phyloP scores from a whole-genome alignment of 352 stramenopile genomes.

The Pythium dissotocum region DNA sequence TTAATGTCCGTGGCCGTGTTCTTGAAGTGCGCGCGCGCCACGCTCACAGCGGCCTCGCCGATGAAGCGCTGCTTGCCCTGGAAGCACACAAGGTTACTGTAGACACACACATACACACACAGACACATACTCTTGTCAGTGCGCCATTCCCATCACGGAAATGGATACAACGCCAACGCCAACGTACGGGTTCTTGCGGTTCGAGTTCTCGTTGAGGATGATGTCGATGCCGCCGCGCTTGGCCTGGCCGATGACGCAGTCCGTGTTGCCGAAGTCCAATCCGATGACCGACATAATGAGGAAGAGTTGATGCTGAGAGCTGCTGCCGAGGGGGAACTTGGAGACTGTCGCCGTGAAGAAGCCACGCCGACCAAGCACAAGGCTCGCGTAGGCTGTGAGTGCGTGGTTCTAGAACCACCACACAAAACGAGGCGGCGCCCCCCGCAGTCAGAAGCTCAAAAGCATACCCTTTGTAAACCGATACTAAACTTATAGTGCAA shows the following conservation, averaged over 20 bases:
- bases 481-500: neutral
- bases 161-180: neutral
- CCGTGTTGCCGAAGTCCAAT: slow-evolving; percentile 96
- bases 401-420: slow-evolving; percentile 31
- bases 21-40: slow-evolving; percentile 96
- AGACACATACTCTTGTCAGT: neutral
- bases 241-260: slow-evolving; percentile 95
- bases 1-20: slow-evolving; percentile 98
- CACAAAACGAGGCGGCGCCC: slow-evolving; percentile 14
- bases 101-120: slow-evolving; percentile 10
- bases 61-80: slow-evolving; percentile 94
- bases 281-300: slow-evolving; percentile 95
- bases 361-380: slow-evolving; percentile 3
- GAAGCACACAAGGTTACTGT: slow-evolving; percentile 84
- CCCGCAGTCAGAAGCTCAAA: slow-evolving; percentile 3
- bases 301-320: slow-evolving; percentile 19
- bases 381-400: slow-evolving; percentile 12
- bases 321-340: slow-evolving; percentile 4
- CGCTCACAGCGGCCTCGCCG: slow-evolving; percentile 88
- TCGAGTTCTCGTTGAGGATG: slow-evolving; percentile 99
- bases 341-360: slow-evolving; percentile 1
- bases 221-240: slow-evolving; percentile 98
- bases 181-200: slow-evolving; percentile 96
- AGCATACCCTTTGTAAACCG: slow-evolving; percentile 16
- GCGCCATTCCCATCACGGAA: neutral